phyloP scores from a whole-genome alignment of 352 stramenopile genomes.

The Hyaloperonospora arabidopsidis region DNA sequence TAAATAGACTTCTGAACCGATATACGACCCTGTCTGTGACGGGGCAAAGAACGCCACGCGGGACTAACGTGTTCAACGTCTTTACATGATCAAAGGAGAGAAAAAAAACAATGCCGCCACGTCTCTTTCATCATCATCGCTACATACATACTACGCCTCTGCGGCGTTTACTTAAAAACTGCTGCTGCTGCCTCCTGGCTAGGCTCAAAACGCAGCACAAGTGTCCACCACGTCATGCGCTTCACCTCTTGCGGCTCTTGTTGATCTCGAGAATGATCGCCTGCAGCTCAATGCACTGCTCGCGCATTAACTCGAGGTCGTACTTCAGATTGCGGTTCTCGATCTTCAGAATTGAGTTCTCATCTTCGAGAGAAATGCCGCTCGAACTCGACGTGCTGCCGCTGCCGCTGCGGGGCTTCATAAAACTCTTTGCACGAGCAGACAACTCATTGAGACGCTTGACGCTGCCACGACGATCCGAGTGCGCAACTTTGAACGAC shows the following conservation, averaged over 20 bases:
- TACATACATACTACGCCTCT: slow-evolving; percentile 31
- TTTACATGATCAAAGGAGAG: slow-evolving; percentile 21
- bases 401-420: slow-evolving; percentile 54
- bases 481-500: slow-evolving; percentile 42
- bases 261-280: slow-evolving; percentile 87
- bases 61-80: slow-evolving; percentile 6
- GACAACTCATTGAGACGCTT: slow-evolving; percentile 74
- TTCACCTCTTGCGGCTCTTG: slow-evolving; percentile 80
- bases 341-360: slow-evolving; percentile 83
- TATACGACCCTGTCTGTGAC: too few species aligned
- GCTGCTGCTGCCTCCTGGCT: slow-evolving; percentile 9
- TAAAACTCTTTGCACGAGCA: slow-evolving; percentile 58
- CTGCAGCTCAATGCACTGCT: slow-evolving; percentile 83
- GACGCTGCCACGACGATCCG: slow-evolving; percentile 40
- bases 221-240: slow-evolving; percentile 1
- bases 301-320: slow-evolving; percentile 82
- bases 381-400: slow-evolving; percentile 59
- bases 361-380: slow-evolving; percentile 68
- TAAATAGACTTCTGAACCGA: too few species aligned
- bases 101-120: slow-evolving; percentile 23
- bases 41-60: too few species aligned
- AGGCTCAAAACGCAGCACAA: background rate
- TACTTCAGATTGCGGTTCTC: slow-evolving; percentile 86
- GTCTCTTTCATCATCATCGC: slow-evolving; percentile 7
- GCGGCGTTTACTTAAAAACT: slow-evolving; percentile 28